Evolutionary conservation across 495 filamentous ascomycete species (phyloP).

Genomic region (Lasiosphaeria hispida): DNA sequence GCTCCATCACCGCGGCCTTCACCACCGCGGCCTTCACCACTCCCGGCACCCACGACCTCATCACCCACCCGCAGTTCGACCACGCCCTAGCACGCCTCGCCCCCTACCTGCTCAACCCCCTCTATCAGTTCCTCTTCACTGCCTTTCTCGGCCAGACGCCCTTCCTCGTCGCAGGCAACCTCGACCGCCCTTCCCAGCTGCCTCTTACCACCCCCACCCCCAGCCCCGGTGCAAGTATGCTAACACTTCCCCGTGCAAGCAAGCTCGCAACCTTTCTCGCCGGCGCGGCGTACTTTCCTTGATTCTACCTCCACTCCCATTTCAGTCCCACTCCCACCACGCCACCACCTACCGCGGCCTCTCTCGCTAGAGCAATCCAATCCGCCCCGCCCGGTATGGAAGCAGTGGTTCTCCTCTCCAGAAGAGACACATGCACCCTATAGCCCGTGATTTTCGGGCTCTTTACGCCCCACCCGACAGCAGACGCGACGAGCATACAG

Average conservation of each 20-base stretch:
- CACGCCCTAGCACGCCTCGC: constrained; percentile 31
- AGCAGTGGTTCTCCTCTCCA: neutral
- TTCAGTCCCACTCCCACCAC: too few relatives aligned
- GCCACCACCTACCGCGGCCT: too few relatives aligned
- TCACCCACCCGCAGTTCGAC: constrained; percentile 39
- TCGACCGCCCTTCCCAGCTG: neutral
- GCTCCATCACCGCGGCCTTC: constrained; percentile 20
- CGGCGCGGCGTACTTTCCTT: neutral
- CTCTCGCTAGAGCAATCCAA: neutral
- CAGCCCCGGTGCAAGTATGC: neutral
- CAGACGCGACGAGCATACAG: constrained; percentile 16
- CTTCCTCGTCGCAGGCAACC: neutral
- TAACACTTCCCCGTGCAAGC: constrained; percentile 16
- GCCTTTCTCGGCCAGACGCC: constrained; percentile 10
- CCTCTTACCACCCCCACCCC: neutral
- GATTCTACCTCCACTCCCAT: too few relatives aligned
- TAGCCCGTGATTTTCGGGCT: constrained; percentile 24
- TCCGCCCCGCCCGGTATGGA: neutral
- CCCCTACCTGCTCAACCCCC: constrained; percentile 31
- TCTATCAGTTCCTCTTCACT: constrained; percentile 19
- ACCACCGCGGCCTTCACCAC: constrained; percentile 19
- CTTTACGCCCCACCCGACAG: constrained; percentile 7
- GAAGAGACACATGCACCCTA: constrained; percentile 1
- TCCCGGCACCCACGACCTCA: neutral
- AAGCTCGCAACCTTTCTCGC: constrained; percentile 21